Percentiles rank a stretch among this genome's conserved stretches.
These are phyloP conservation scores for Suhomyces kunorum DNA, from an alignment of 1,139 yeast genomes.

Conservation along the genomic window DNA sequence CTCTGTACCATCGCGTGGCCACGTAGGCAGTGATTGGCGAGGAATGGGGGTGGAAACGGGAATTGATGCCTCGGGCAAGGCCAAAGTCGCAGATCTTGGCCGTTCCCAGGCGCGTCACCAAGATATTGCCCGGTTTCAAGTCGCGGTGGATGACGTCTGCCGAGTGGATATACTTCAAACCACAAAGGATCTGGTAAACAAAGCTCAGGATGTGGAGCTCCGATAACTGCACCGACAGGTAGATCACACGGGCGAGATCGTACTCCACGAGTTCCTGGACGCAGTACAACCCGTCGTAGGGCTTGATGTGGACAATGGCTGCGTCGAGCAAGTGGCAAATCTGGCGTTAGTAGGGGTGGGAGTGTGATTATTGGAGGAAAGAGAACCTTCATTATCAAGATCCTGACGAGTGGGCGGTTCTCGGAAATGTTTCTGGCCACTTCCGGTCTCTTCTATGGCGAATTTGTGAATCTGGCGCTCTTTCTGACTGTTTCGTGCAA, in stretches of 20 bases:
- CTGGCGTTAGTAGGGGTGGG: constrained; percentile 27
- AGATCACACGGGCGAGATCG: constrained; percentile 77
- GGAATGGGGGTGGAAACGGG: constrained; percentile 18
- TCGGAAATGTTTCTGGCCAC: no score
- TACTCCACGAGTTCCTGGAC: constrained; percentile 76
- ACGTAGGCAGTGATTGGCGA: constrained; percentile 76
- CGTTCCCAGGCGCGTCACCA: constrained; percentile 69
- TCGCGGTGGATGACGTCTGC: constrained; percentile 86
- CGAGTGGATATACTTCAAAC: constrained; percentile 78
- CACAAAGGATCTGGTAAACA: constrained; percentile 76
- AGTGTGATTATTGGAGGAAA: no score
- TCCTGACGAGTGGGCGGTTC: no score
- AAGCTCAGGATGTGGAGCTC: constrained; percentile 80
- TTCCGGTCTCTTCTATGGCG: no score
- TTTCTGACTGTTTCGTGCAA: no score
- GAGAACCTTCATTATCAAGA: no score
- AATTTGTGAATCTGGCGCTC: no score
- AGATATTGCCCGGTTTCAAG: constrained; percentile 79
- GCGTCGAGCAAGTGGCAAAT: constrained; percentile 72
- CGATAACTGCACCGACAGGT: constrained; percentile 74
- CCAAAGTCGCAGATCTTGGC: constrained; percentile 88
- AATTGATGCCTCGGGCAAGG: constrained; percentile 71
- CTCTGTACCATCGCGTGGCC: constrained; percentile 95
- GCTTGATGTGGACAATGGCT: constrained; percentile 63
- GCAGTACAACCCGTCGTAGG: constrained; percentile 84